phyloP scores from a whole-genome alignment of 345 rosid genomes.

The Eucalyptus dawsonii region DNA sequence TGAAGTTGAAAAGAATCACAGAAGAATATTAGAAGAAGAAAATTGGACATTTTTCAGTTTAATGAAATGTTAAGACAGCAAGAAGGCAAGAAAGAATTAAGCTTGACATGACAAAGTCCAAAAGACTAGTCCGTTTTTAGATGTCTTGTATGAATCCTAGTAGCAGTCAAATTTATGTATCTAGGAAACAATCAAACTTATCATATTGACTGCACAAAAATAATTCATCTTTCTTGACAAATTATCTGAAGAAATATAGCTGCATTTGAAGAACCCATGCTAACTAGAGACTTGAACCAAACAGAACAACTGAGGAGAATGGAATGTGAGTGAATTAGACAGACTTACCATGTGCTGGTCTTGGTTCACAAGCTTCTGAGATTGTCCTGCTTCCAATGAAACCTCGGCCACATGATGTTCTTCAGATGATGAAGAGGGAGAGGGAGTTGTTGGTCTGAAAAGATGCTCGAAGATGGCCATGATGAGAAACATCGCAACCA shows the following conservation, averaged over 20 bases:
- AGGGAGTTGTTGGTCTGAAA: constrained; percentile 43
- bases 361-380: constrained; percentile 12
- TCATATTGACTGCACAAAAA: background rate
- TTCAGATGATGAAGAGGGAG: constrained; percentile 30
- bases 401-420: background rate
- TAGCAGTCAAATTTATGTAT: background rate
- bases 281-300: background rate
- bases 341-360: background rate
- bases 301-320: background rate
- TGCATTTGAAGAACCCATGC: background rate
- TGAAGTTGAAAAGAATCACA: background rate
- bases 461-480: constrained; percentile 95
- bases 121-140: background rate
- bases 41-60: background rate
- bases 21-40: background rate
- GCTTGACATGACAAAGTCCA: background rate
- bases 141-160: background rate
- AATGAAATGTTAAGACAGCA: background rate
- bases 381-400: constrained; percentile 8
- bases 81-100: background rate
- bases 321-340: background rate
- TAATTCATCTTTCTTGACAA: background rate
- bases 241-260: background rate
- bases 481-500: constrained; percentile 82
- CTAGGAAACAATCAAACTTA: background rate